Evolutionary conservation across 2,329 filamentous ascomycete genomes (phyloP), one percentile per base, ranked within the genome.

Genomic region (Tothia fuscella): DNA sequence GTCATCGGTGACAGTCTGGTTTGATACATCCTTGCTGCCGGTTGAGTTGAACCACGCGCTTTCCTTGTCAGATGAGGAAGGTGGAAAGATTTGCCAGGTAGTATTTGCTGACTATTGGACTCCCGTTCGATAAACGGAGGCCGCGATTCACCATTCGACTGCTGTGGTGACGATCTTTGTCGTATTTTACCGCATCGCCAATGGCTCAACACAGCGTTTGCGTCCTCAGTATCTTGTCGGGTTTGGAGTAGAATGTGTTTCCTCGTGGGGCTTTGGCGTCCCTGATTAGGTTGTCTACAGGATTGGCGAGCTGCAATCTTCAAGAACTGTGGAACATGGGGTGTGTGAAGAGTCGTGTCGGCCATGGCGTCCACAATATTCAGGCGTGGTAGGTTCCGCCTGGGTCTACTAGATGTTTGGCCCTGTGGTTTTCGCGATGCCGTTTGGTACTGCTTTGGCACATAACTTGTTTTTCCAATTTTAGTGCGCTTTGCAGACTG

Each of bases 221-320:
- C 71, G 50, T 78, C 74, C 36, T 64, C 58, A 1, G 72, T 77
- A 46, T 79, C 75, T 6, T 59, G 49, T 24, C 55, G 58, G 19
- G 67, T 74, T 13, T 65, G 66, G 20, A 78, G 54, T 39, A 64
- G 61, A 38, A 78, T 61, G 28, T 68, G 59, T 49, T 77, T 76
- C 38, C 59, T 56, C 17, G 58, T 61, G 13, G 69, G 72, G 32
- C 66, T 71, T 48, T 69, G 65, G 42, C 72, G 65, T 26, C 67
- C 72, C 50, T 58, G 51, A 49, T 73, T 65, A 19, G 57, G 53
- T 35, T 63, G 61, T 30, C 59, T 63, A 6, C 68, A 66, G 37
- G 65, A 70, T 49, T 65, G 62, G 46, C 75, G 67, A 21, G 65
- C 63, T 25, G 75, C 75, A 44, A 80, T 53, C 40, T 65, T 65